Percentiles rank a stretch among this genome's conserved stretches.
phyloP scores from a whole-genome alignment of 2,329 filamentous ascomycete species.

The Lecanicillium sp. region DNA sequence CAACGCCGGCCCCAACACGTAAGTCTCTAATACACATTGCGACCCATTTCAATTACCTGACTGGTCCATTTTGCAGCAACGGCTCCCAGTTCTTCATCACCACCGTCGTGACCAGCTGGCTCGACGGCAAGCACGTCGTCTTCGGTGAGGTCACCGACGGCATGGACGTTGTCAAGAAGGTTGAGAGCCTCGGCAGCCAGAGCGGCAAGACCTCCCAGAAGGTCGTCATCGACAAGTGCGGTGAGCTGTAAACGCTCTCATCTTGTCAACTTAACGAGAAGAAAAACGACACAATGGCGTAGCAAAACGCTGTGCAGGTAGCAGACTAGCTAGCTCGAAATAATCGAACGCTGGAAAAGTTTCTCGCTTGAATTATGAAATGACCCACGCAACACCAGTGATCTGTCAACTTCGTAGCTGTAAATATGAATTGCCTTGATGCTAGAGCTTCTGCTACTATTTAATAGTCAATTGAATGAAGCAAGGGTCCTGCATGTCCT shows the following conservation, averaged over 20 bases:
- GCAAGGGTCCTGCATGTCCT: too few species aligned
- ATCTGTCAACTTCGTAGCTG: too few species aligned
- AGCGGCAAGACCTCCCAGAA: slow-evolving; percentile 6
- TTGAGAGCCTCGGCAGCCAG: slow-evolving; percentile 5
- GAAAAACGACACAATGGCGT: too few species aligned
- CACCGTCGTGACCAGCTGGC: slow-evolving; percentile 73
- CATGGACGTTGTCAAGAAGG: slow-evolving; percentile 7
- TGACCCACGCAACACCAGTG: too few species aligned
- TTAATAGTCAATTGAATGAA: too few species aligned
- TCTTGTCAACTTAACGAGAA: too few species aligned
- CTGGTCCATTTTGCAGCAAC: slow-evolving; percentile 54
- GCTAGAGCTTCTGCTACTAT: too few species aligned
- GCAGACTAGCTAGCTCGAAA: too few species aligned
- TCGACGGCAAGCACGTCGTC: slow-evolving; percentile 68
- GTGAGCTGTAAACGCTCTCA: slow-evolving; percentile 2
- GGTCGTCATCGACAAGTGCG: slow-evolving; percentile 5
- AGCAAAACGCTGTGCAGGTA: too few species aligned
- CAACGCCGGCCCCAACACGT: slow-evolving; percentile 16
- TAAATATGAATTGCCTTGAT: too few species aligned
- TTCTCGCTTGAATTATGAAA: too few species aligned
- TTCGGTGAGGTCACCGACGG: slow-evolving; percentile 56
- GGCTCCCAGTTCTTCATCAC: slow-evolving; percentile 93
- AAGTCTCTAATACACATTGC: slow-evolving; percentile 2
- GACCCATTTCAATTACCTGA: not conserved
- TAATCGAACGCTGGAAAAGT: too few species aligned